Evolutionary conservation across 306 rosid species (phyloP).

Genomic region (Begonia masoniana): DNA sequence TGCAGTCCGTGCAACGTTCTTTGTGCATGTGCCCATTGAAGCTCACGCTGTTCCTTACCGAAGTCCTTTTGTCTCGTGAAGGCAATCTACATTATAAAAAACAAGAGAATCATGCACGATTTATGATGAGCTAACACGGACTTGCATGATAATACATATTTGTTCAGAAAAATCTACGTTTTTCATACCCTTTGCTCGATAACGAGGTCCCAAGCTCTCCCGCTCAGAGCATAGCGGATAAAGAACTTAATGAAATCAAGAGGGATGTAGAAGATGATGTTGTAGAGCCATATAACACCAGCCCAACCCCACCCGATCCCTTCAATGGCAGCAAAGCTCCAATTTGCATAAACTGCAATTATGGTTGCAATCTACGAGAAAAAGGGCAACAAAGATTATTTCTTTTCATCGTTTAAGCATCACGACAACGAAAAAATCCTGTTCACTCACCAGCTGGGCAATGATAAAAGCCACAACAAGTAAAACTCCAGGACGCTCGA

Average conservation of each 20-base stretch:
- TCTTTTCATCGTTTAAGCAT: neutral
- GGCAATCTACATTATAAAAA: conserved; percentile 54
- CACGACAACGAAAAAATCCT: neutral
- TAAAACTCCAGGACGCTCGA: conserved; percentile 83
- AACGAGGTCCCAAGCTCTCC: conserved; percentile 98
- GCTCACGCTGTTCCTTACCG: conserved; percentile 94
- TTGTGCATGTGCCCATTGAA: conserved; percentile 99
- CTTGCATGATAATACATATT: neutral
- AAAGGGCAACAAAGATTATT: conserved; percentile 7
- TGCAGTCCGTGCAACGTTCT: conserved; percentile 90
- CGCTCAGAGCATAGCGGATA: conserved; percentile 76
- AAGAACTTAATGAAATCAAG: conserved; percentile 81
- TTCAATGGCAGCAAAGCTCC: conserved; percentile 93
- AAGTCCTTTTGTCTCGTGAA: conserved; percentile 99
- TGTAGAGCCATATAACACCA: conserved; percentile 92
- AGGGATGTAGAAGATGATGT: conserved; percentile 74
- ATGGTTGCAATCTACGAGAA: conserved; percentile 69
- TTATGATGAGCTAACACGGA: neutral
- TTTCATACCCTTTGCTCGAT: conserved; percentile 82
- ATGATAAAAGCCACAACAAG: conserved; percentile 59
- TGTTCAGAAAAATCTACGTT: neutral
- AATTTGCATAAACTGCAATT: conserved; percentile 85
- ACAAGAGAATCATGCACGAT: conserved; percentile 6
- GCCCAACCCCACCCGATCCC: conserved; percentile 99
- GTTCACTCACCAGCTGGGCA: conserved; percentile 78